Evolutionary conservation across 2,329 filamentous ascomycete species (phyloP), one percentile per base, ranked within the genome.

Genomic region (Aspergillus fumigatiaffinis): DNA sequence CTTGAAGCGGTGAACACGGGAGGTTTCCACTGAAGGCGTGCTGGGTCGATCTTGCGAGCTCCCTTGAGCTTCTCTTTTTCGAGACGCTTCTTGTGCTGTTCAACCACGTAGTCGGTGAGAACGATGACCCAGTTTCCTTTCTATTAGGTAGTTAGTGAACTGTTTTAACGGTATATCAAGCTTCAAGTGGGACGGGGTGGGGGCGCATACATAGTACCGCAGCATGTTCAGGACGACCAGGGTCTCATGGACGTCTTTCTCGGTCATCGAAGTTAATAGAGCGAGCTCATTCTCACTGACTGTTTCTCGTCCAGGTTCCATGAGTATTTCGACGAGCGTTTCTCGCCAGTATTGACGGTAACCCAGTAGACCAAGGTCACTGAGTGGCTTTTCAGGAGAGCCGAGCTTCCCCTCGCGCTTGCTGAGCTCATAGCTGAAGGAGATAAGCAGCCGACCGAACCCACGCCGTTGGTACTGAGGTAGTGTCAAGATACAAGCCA

Each of bases 301-400:
- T 20, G 69, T 64, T 55, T 78, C 75, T 7, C 88, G 87, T 59
- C 87, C 87, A 51, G 83, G 83, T 51, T 88, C 87, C 50, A 95
- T 77, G n/a, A 99, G 80, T 14, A 96, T 73, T 58, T 97, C 92
- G 4, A 97, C 83, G 38, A 99, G 90, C 51, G 91, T 92, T 73
- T 99, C 94, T 29, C 92, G 92, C 94, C 94, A 99, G 76, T 96
- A 99, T 63, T 96, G 93, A 51, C 94, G 87, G 75, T 99, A 99
- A 66, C 93, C 92, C 28, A 99, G 80, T 20, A 99, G 81, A 62
- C 94, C 94, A 56, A 99, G 75, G 82, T 99, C 94, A 38, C 91
- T 96, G 1, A 99, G 84, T 0, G 94, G 94, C 74, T 99, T 99
- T 73, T 99, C 94, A 0, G 94, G 95, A 8, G 92, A 96, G 1